phyloP scores from a whole-genome alignment of 2,329 filamentous ascomycete genomes.

The Bretziella fagacearum region DNA sequence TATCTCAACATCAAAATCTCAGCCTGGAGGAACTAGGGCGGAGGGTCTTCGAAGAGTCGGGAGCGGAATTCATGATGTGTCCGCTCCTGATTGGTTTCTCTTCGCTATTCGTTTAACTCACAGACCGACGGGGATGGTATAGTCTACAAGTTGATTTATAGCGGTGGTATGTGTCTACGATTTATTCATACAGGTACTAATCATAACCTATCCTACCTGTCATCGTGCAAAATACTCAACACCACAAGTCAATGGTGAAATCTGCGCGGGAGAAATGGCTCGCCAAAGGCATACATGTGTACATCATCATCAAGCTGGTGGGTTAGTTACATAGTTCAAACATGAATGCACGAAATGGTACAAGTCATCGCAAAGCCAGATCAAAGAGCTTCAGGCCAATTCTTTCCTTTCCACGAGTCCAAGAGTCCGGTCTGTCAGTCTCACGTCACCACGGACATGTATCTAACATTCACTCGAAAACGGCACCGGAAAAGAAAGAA shows the following conservation, averaged over 20 bases:
- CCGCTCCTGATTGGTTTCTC: constrained; percentile 38
- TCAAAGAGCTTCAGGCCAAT: constrained; percentile 3
- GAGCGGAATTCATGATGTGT: constrained; percentile 34
- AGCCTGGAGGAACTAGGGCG: constrained; percentile 42
- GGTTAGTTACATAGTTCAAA: constrained; percentile 2
- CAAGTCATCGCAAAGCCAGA: constrained; percentile 14
- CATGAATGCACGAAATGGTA: constrained; percentile 13
- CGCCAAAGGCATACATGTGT: too few species aligned
- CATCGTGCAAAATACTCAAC: not conserved
- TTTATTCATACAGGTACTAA: too few species aligned
- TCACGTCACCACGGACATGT: not conserved
- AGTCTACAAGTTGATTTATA: constrained; percentile 15
- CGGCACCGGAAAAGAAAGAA: constrained; percentile 1
- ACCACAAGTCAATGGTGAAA: not conserved
- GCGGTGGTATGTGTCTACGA: constrained; percentile 8
- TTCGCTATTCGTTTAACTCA: constrained; percentile 93
- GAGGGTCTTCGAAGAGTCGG: constrained; percentile 68
- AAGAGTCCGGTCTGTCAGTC: too few species aligned
- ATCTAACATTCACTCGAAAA: not conserved
- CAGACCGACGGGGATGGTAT: constrained; percentile 44
- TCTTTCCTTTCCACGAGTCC: not conserved
- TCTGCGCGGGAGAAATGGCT: not conserved
- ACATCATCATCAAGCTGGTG: not conserved
- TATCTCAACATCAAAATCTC: constrained; percentile 77
- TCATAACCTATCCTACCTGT: not conserved